These are phyloP conservation scores for Marasmius sp. DNA, from an alignment of 1,284 basidiomycete species.

Conservation along the genomic window DNA sequence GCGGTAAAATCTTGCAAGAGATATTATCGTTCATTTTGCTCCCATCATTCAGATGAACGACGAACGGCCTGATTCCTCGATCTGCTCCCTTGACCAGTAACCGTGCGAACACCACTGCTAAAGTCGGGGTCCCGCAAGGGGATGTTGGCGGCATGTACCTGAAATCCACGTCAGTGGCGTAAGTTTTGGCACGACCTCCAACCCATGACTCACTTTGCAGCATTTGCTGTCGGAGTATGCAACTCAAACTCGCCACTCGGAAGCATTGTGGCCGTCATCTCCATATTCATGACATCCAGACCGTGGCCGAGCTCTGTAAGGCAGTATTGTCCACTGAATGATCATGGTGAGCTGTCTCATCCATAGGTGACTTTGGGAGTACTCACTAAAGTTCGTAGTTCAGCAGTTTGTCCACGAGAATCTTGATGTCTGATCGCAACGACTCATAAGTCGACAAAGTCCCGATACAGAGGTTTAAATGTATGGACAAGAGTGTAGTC, in stretches of 20 bases:
- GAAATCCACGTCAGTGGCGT: background rate
- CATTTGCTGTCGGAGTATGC: background rate
- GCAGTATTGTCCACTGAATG: background rate
- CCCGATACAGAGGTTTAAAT: no score
- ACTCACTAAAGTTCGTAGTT: no score
- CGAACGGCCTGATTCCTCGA: constrained; percentile 32
- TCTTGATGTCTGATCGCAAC: no score
- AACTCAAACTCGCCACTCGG: background rate
- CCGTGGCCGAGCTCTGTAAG: background rate
- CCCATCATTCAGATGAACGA: constrained; percentile 35
- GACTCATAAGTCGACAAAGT: no score
- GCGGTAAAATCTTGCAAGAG: background rate
- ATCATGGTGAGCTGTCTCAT: no score
- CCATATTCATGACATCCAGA: background rate
- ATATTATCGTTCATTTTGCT: constrained; percentile 31
- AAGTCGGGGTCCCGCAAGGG: constrained; percentile 23
- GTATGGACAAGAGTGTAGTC: no score
- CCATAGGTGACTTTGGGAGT: no score
- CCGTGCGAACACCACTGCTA: constrained; percentile 36
- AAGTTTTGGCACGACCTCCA: no score
- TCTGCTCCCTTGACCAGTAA: constrained; percentile 31
- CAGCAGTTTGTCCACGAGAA: no score
- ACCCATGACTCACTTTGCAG: background rate
- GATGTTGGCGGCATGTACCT: background rate
- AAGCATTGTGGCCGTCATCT: background rate